Evolutionary conservation across 1,139 yeast species (phyloP).

Genomic region (Lizanozyma gosingica): DNA sequence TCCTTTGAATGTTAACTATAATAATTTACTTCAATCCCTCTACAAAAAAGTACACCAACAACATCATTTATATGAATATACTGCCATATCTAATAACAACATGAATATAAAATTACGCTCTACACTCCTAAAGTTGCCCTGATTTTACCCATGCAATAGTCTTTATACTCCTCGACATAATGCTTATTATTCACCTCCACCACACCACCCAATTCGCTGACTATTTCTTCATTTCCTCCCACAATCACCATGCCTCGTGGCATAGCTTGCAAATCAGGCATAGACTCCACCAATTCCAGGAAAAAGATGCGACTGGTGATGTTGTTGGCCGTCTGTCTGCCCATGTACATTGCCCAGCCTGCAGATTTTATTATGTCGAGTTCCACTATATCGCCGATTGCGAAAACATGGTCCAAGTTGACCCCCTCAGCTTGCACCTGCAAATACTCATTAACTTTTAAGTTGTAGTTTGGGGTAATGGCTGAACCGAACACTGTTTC

Average conservation of each 20-base stretch:
- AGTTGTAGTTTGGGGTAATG: slow-evolving; percentile 19
- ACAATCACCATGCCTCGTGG: slow-evolving; percentile 38
- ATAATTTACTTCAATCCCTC: too few relatives aligned
- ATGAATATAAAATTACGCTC: too few relatives aligned
- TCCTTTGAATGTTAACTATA: too few relatives aligned
- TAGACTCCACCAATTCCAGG: slow-evolving; percentile 22
- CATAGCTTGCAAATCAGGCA: slow-evolving; percentile 24
- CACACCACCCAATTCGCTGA: slow-evolving; percentile 29
- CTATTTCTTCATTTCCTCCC: slow-evolving; percentile 33
- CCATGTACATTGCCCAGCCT: slow-evolving; percentile 42
- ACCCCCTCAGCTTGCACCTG: slow-evolving; percentile 17
- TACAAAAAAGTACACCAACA: too few relatives aligned
- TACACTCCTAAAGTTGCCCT: slow-evolving; percentile 14
- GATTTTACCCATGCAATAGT: slow-evolving; percentile 22
- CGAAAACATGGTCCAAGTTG: slow-evolving; percentile 21
- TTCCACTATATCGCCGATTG: slow-evolving; percentile 34
- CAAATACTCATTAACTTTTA: slow-evolving; percentile 27
- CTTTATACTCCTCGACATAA: slow-evolving; percentile 33
- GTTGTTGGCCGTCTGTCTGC: slow-evolving; percentile 34
- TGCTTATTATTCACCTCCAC: slow-evolving; percentile 27
- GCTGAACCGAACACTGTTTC: slow-evolving; percentile 11
- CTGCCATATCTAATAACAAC: too few relatives aligned
- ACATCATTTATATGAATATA: too few relatives aligned
- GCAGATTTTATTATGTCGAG: slow-evolving; percentile 36
- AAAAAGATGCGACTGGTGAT: slow-evolving; percentile 22